phyloP scores from a whole-genome alignment of 108 stramenopile genomes.

The Skeletonema marinoi region DNA sequence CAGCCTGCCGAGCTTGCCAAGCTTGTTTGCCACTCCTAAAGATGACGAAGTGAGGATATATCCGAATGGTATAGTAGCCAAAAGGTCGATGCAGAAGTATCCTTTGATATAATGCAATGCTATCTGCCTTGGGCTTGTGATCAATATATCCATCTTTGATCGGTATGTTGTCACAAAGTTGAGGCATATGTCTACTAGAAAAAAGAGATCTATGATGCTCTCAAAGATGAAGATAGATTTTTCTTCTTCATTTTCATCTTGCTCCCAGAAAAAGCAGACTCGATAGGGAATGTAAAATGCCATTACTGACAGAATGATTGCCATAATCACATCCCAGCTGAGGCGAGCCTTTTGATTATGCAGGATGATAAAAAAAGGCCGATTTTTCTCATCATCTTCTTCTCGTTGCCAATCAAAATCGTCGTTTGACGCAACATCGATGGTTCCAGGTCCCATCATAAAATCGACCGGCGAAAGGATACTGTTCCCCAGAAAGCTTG shows the following conservation, averaged over 20 bases:
- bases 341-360: slow-evolving; percentile 22
- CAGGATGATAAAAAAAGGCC: slow-evolving; percentile 28
- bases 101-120: slow-evolving; percentile 28
- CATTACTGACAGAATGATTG: slow-evolving; percentile 13
- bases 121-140: slow-evolving; percentile 22
- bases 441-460: not conserved
- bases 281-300: slow-evolving; percentile 41
- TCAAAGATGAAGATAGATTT: slow-evolving; percentile 20
- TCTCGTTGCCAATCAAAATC: not conserved
- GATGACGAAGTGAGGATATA: slow-evolving; percentile 17
- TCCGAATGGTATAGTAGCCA: slow-evolving; percentile 40
- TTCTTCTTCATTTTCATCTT: slow-evolving; percentile 18
- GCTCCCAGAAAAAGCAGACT: slow-evolving; percentile 39
- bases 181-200: slow-evolving; percentile 39
- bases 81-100: slow-evolving; percentile 41
- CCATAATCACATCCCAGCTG: slow-evolving; percentile 29
- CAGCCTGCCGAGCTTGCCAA: slow-evolving; percentile 36
- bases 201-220: slow-evolving; percentile 14
- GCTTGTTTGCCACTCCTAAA: slow-evolving; percentile 10
- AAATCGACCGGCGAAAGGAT: slow-evolving; percentile 5
- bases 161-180: slow-evolving; percentile 43
- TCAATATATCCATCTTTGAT: not conserved
- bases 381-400: not conserved
- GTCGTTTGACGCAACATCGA: not conserved
- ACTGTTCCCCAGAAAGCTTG: not conserved